These are phyloP conservation scores for Mrakia hoshinonis DNA, from an alignment of 768 basidiomycete genomes.

Conservation along the genomic window DNA sequence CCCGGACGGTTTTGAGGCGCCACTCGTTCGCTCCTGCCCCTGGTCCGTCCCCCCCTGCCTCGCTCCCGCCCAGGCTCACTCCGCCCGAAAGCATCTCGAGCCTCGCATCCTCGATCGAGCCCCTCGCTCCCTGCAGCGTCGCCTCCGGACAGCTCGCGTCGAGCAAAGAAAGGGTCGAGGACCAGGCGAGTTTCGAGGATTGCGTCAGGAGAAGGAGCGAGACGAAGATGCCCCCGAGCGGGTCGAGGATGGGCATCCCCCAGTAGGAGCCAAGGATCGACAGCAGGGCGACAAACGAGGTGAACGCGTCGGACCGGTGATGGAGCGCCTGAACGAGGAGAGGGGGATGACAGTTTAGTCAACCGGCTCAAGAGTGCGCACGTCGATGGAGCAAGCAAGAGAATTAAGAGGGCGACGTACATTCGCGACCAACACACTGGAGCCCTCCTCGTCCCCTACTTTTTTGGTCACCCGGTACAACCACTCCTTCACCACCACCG, in stretches of 20 bases:
- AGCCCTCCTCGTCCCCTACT: slow-evolving; percentile 83
- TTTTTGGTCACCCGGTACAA: slow-evolving; percentile 77
- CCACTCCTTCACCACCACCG: slow-evolving; percentile 83
- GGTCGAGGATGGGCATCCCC: slow-evolving; percentile 79
- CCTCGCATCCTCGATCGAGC: not conserved
- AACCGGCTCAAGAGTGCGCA: not conserved
- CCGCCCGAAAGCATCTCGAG: too few relatives aligned
- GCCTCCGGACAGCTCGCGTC: slow-evolving; percentile 15
- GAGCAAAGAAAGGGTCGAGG: slow-evolving; percentile 17
- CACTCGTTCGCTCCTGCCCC: too few relatives aligned
- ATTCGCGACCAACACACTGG: slow-evolving; percentile 88
- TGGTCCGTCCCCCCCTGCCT: too few relatives aligned
- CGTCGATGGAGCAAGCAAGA: not conserved
- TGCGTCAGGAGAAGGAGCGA: slow-evolving; percentile 36
- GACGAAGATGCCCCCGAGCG: slow-evolving; percentile 66
- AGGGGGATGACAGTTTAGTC: not conserved
- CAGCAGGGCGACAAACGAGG: slow-evolving; percentile 78
- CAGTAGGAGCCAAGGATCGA: slow-evolving; percentile 86
- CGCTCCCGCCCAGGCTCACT: too few relatives aligned
- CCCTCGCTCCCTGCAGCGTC: not conserved
- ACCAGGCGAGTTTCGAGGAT: slow-evolving; percentile 24
- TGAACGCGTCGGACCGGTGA: slow-evolving; percentile 94
- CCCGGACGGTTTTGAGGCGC: slow-evolving; percentile 9
- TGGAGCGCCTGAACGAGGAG: slow-evolving; percentile 22
- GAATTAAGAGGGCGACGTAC: slow-evolving; percentile 37